Base-by-base conservation (phyloP, 2,329 filamentous ascomycete genomes). In the Sphaceloma murrayae region DNA sequence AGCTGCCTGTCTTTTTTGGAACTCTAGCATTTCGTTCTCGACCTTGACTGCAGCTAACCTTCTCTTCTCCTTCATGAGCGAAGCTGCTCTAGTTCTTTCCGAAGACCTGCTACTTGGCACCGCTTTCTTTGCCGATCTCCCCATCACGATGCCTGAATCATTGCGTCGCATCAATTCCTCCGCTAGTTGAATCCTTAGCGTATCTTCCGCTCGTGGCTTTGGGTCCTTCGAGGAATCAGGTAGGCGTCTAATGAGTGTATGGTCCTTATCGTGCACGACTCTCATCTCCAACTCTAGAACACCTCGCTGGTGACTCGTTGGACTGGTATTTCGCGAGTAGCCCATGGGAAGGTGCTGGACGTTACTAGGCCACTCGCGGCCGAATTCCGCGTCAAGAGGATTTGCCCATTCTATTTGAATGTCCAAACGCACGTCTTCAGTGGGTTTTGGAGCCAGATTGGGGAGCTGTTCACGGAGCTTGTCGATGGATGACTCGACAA, bases 361-460 rank as follows among this genome's bases (percentile, higher is more conserved):
- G 2, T 40, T 49, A 5, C 46, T 38, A 2, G 62, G 62, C 62
- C 62, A 64, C 11, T 39, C 42, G 19, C 54, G 51, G 5, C 61
- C 62, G 45, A 52, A 62, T 34, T 63, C 59, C n/a, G 58, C 55
- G 48, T 64, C 62, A n/a, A 62, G 48, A 1, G 55, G 45, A 49
- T 64, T 57, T n/a, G 54, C 50, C 62, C 62, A 64, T 38, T 56
- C 49, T 36, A 64, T 51, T 5, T 42, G 53, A 7, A 62, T 51
- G 34, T 45, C 57, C 58, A 18, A 49, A 47, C 19, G 48, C 3
- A 45, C 17, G 11, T 36, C 42, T 13, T 45, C 21, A 29, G 42
- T 13, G 3, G 31, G 42, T 13, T n/a, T 16, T 3, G 24, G 38
- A 10, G 42, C 42, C 10, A 24, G 31, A 34, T 14, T 45, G 47